A percentile compares a stretch with the other conserved stretches of the same genome.
These are phyloP conservation scores for Farysia itapuensis DNA, from an alignment of 1,284 basidiomycete species.

Conservation along the genomic window DNA sequence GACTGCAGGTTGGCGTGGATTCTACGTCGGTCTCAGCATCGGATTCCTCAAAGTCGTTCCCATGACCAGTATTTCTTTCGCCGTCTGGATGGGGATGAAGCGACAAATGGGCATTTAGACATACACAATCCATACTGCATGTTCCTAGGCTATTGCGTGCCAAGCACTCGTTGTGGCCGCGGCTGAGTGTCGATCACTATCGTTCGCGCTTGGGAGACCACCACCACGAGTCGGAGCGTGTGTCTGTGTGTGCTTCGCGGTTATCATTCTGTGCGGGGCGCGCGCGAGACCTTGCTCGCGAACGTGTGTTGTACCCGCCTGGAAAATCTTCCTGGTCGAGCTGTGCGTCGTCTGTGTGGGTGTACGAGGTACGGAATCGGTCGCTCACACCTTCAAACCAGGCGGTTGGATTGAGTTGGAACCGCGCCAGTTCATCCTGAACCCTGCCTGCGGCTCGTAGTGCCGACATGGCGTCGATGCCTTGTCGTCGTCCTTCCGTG, in stretches of 20 bases:
- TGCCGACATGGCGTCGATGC: constrained; percentile 29
- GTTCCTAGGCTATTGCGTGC: constrained; percentile 1
- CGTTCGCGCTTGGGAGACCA: too few species aligned
- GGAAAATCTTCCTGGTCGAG: not conserved
- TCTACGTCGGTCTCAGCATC: constrained; percentile 89
- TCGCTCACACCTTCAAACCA: constrained; percentile 29
- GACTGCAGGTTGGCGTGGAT: constrained; percentile 77
- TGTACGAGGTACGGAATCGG: constrained; percentile 9
- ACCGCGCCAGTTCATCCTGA: constrained; percentile 24
- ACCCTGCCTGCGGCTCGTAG: constrained; percentile 25
- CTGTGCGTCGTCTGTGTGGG: not conserved
- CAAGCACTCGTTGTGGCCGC: constrained; percentile 17
- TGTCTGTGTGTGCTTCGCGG: too few species aligned
- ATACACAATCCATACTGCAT: too few species aligned
- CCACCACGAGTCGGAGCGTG: too few species aligned
- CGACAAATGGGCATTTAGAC: constrained; percentile 53
- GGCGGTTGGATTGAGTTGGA: constrained; percentile 15
- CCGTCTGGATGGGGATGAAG: constrained; percentile 58
- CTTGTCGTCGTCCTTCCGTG: constrained; percentile 22
- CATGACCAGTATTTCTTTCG: constrained; percentile 70
- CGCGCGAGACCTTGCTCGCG: too few species aligned
- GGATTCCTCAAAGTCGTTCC: constrained; percentile 96
- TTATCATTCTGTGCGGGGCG: too few species aligned
- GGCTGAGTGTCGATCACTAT: constrained; percentile 26
- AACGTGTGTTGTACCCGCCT: constrained; percentile 5